Percentiles rank a stretch among this genome's conserved stretches.
phyloP scores from a whole-genome alignment of 2,329 filamentous ascomycete species.

The Beauveria asiatica region DNA sequence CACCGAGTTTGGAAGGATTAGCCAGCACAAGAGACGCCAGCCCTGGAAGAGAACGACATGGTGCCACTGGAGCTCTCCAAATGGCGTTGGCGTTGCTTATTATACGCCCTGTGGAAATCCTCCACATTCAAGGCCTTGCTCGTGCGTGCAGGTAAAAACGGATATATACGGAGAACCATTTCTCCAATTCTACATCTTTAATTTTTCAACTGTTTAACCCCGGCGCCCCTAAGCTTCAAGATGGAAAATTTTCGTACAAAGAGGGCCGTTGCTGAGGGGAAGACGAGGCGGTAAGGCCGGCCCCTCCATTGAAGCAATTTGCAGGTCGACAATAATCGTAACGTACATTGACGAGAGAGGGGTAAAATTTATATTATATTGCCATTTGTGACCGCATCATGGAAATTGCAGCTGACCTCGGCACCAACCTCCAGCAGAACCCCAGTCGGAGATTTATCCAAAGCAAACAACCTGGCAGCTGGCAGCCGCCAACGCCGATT shows the following conservation, averaged over 20 bases:
- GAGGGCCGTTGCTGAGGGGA: neutral
- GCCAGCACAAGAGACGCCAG: neutral
- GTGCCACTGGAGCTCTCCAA: neutral
- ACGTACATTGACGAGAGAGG: neutral
- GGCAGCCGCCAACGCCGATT: neutral
- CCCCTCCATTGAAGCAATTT: neutral
- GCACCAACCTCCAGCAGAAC: neutral
- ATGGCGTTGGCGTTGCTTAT: neutral
- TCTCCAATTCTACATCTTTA: neutral
- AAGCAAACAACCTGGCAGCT: neutral
- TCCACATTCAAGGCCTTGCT: neutral
- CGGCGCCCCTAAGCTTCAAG: neutral
- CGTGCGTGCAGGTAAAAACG: neutral
- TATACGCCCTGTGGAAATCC: conserved; percentile 5
- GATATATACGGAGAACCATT: neutral
- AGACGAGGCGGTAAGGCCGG: conserved; percentile 4
- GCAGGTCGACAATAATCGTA: neutral
- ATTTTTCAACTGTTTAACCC: neutral
- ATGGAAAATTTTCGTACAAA: neutral
- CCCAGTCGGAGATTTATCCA: neutral
- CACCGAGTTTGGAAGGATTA: neutral
- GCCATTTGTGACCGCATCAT: neutral
- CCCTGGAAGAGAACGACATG: neutral
- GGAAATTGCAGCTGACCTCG: neutral
- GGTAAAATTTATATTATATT: neutral